Conservation (phyloP, 805 yeast genomes). For the Kuraishia capsulata region DNA sequence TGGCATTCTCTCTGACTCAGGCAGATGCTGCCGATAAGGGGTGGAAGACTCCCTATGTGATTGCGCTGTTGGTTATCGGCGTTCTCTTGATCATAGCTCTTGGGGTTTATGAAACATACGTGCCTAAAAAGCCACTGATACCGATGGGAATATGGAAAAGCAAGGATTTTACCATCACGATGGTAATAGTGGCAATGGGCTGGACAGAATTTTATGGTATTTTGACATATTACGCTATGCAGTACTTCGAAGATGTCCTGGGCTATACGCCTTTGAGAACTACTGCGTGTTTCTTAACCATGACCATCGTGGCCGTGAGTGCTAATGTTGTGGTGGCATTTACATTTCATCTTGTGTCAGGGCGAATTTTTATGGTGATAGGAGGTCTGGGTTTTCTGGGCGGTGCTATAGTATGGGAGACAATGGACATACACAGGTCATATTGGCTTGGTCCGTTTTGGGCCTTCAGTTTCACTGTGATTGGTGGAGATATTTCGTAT, state of each 20-base stretch:
- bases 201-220: conserved; percentile 36
- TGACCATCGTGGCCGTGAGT: conserved; percentile 29
- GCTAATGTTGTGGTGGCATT: conserved; percentile 37
- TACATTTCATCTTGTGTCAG: conserved; percentile 34
- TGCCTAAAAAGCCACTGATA: conserved; percentile 34
- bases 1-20: conserved; percentile 35
- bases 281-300: conserved; percentile 33
- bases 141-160: conserved; percentile 34
- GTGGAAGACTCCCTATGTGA: conserved; percentile 38
- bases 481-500: conserved; percentile 40
- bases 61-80: conserved; percentile 31
- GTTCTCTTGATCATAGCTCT: conserved; percentile 21
- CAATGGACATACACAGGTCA: conserved; percentile 21
- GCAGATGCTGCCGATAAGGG: conserved; percentile 28
- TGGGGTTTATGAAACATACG: conserved; percentile 26
- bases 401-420: conserved; percentile 32
- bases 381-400: conserved; percentile 27
- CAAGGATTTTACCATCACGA: conserved; percentile 28
- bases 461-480: conserved; percentile 27
- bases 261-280: conserved; percentile 29
- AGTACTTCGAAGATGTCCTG: conserved; percentile 32
- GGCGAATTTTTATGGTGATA: conserved; percentile 24
- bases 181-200: conserved; percentile 24
- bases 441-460: conserved; percentile 39
- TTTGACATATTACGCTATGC: conserved; percentile 26